phyloP scores from a whole-genome alignment of 352 stramenopile genomes.

The Globisporangium canariense region DNA sequence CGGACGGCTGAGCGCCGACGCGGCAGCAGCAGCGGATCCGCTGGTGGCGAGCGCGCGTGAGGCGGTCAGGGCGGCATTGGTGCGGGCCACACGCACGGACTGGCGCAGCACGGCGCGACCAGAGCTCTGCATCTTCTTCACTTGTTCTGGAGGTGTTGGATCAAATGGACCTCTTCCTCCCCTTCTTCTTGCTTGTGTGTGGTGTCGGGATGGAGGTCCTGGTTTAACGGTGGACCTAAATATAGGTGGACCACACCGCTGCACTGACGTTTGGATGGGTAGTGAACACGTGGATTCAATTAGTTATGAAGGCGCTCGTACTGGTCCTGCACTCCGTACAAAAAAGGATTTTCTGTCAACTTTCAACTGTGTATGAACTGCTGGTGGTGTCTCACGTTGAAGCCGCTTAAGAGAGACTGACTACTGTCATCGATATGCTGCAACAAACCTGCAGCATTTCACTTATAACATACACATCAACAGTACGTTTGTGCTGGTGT shows the following conservation, averaged over 20 bases:
- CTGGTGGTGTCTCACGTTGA: no score
- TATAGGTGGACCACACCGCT: not conserved
- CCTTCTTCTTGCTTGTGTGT: not conserved
- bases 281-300: no score
- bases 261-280: no score
- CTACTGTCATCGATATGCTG: no score
- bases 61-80: constrained; percentile 21
- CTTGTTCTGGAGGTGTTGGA: not conserved
- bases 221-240: not conserved
- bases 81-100: constrained; percentile 21
- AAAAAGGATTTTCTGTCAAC: no score
- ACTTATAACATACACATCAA: no score
- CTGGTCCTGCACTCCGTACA: no score
- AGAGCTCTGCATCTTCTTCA: constrained; percentile 27
- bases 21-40: not conserved
- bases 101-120: constrained; percentile 24
- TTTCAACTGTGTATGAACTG: no score
- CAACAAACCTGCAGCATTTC: no score
- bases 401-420: no score
- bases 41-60: constrained; percentile 5
- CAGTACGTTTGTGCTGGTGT: no score
- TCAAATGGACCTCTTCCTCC: not conserved
- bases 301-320: no score
- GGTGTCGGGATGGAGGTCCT: not conserved
- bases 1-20: constrained; percentile 6